phyloP scores from a whole-genome alignment of 2,329 filamentous ascomycete species.

The Colletotrichum magnum region DNA sequence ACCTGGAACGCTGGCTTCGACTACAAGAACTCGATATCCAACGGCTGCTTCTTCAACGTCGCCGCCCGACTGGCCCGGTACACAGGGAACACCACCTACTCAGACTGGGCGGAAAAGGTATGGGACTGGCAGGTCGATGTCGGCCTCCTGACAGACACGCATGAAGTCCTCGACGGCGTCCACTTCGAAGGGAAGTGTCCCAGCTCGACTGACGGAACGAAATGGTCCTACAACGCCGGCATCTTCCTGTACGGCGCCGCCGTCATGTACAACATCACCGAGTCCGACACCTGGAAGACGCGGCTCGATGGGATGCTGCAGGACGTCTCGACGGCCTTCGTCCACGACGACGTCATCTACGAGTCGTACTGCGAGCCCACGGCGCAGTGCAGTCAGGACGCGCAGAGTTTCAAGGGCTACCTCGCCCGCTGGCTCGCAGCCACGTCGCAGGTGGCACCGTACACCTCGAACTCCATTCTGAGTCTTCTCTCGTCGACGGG shows the following conservation, averaged over 20 bases:
- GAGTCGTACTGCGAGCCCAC: conserved; percentile 76
- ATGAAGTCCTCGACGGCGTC: conserved; percentile 66
- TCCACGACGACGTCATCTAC: conserved; percentile 70
- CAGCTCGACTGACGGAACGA: conserved; percentile 69
- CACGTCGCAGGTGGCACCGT: conserved; percentile 73
- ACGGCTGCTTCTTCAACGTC: conserved; percentile 79
- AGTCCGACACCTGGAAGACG: conserved; percentile 66
- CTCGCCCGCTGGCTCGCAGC: conserved; percentile 76
- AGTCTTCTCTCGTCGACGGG: conserved; percentile 71
- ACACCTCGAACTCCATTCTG: conserved; percentile 67
- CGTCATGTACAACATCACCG: conserved; percentile 74
- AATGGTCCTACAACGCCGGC: conserved; percentile 80
- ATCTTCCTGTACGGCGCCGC: conserved; percentile 74
- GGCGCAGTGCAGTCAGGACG: conserved; percentile 77
- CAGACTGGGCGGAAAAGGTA: conserved; percentile 79
- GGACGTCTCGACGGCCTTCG: conserved; percentile 60
- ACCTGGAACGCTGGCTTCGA: conserved; percentile 79
- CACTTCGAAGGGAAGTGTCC: conserved; percentile 67
- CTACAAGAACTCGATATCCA: conserved; percentile 79
- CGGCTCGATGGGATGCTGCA: conserved; percentile 72
- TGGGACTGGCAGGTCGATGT: conserved; percentile 75
- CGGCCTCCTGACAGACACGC: conserved; percentile 69
- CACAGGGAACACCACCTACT: conserved; percentile 84
- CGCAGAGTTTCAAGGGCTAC: conserved; percentile 80
- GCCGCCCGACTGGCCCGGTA: conserved; percentile 81